Conservation (phyloP, 148 eudicot species). For the Cornus controversa region DNA sequence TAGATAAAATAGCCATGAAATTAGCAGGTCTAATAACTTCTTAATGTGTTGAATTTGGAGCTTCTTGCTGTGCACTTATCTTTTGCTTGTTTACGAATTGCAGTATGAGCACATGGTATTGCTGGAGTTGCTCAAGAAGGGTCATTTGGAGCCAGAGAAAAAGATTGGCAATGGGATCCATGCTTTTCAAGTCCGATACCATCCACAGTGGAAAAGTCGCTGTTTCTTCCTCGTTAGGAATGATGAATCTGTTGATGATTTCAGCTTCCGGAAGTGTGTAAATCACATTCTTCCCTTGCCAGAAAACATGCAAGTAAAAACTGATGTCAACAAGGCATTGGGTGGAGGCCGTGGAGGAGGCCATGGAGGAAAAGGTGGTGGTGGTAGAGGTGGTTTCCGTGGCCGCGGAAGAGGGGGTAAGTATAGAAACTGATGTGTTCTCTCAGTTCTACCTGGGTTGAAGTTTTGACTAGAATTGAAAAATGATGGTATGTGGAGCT, state of each 20-base stretch:
- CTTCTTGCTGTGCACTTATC: not conserved
- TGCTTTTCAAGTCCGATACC: slow-evolving; percentile 72
- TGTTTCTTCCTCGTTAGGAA: slow-evolving; percentile 81
- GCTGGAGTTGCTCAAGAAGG: slow-evolving; percentile 76
- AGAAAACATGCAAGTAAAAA: slow-evolving; percentile 67
- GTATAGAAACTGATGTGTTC: slow-evolving; percentile 38
- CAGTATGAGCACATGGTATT: slow-evolving; percentile 75
- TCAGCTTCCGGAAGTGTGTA: slow-evolving; percentile 97
- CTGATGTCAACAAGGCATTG: slow-evolving; percentile 56
- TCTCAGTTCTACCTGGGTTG: not conserved
- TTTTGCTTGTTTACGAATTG: not conserved
- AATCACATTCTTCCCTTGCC: slow-evolving; percentile 90
- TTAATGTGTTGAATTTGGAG: not conserved
- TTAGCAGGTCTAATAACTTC: not conserved
- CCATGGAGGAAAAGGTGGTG: slow-evolving; percentile 38
- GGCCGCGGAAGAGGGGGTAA: slow-evolving; percentile 66
- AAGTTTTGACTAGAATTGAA: no score
- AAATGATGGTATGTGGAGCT: no score
- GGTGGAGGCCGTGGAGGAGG: slow-evolving; percentile 50
- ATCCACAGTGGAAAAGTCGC: slow-evolving; percentile 72
- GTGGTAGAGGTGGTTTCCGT: slow-evolving; percentile 27
- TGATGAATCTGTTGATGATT: slow-evolving; percentile 72
- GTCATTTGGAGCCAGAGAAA: slow-evolving; percentile 72
- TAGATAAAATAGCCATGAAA: not conserved
- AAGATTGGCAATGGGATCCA: slow-evolving; percentile 67